Evolutionary conservation across 2,329 filamentous ascomycete genomes (phyloP).

Genomic region (Colletotrichum musae): DNA sequence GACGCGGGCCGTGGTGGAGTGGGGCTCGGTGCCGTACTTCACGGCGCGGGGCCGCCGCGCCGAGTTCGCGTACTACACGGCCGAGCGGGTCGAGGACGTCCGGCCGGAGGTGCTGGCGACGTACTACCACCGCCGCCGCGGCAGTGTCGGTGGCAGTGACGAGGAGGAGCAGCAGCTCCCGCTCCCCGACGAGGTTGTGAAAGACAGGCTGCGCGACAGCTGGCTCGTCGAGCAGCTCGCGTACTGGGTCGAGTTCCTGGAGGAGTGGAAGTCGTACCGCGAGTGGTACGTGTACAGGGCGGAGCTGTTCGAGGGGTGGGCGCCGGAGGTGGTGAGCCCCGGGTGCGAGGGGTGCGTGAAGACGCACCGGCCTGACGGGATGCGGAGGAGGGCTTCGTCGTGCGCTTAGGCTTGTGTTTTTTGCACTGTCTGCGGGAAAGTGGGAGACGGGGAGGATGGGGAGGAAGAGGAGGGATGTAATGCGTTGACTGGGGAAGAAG

Average conservation of each 20-base stretch:
- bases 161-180: no score
- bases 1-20: conserved; percentile 40
- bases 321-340: conserved; percentile 38
- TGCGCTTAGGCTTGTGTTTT: conserved; percentile 7
- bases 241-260: conserved; percentile 42
- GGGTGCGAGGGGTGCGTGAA: conserved; percentile 37
- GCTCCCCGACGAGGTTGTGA: conserved; percentile 30
- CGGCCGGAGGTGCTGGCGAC: conserved; percentile 36
- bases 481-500: background rate
- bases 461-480: background rate
- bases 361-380: conserved; percentile 35
- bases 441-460: background rate
- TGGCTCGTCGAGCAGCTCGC: conserved; percentile 43
- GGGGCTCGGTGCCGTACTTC: conserved; percentile 41
- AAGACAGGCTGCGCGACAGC: conserved; percentile 40
- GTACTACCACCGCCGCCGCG: conserved; percentile 4
- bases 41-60: conserved; percentile 39
- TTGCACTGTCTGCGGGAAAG: background rate
- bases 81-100: conserved; percentile 34
- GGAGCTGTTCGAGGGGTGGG: conserved; percentile 37
- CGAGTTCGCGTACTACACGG: conserved; percentile 41
- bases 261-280: conserved; percentile 43
- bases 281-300: conserved; percentile 41
- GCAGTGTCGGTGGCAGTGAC: no score
- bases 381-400: conserved; percentile 33